A percentile compares a stretch with the other conserved stretches of the same genome.
Conservation (phyloP, 352 stramenopile species). For the Phytophthora multivora region DNA sequence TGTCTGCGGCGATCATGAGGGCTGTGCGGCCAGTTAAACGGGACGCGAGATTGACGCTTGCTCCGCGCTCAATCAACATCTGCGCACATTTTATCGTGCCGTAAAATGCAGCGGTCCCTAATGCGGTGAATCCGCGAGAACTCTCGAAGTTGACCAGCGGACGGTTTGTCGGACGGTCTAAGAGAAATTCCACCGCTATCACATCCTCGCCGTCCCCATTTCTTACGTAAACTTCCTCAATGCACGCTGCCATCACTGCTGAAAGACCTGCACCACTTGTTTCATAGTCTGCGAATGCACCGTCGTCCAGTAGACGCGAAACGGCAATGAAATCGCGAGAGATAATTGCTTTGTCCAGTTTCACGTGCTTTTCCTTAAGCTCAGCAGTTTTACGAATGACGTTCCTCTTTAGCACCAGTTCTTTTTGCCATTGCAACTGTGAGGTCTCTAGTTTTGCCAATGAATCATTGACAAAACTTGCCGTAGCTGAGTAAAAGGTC, state of each 20-base stretch:
- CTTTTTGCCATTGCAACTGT: constrained; percentile 27
- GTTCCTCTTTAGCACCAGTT: constrained; percentile 50
- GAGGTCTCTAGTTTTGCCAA: constrained; percentile 27
- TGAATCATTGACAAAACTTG: constrained; percentile 31
- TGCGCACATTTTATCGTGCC: constrained; percentile 59
- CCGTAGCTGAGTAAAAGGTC: constrained; percentile 46
- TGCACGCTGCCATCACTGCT: constrained; percentile 56
- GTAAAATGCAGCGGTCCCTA: constrained; percentile 49
- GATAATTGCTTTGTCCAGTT: constrained; percentile 54
- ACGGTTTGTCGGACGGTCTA: constrained; percentile 54
- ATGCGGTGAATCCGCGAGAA: constrained; percentile 47
- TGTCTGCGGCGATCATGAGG: constrained; percentile 63
- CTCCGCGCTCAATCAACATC: constrained; percentile 55
- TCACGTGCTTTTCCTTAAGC: constrained; percentile 45
- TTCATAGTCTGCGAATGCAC: constrained; percentile 73
- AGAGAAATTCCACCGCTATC: constrained; percentile 59
- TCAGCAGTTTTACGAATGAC: constrained; percentile 51
- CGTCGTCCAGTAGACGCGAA: constrained; percentile 50
- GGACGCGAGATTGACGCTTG: constrained; percentile 50
- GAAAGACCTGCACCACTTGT: constrained; percentile 45
- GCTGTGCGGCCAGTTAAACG: constrained; percentile 43
- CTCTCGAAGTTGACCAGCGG: constrained; percentile 73
- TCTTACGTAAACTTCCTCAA: constrained; percentile 60
- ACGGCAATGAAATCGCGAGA: constrained; percentile 45
- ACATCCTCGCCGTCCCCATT: constrained; percentile 62